Conservation (phyloP, 345 rosid genomes). For the Dovyalis caffra region DNA sequence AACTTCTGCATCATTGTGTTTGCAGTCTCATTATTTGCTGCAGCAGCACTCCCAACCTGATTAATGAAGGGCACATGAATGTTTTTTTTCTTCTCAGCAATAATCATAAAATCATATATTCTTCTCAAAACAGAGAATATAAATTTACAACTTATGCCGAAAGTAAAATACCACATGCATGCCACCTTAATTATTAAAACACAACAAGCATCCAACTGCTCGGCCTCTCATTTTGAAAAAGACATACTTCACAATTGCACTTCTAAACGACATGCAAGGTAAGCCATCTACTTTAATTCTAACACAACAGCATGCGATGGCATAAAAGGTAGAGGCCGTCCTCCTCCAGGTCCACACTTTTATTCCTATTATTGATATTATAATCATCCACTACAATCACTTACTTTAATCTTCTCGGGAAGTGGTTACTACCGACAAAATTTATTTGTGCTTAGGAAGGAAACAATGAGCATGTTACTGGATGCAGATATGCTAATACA, state of each 20-base stretch:
- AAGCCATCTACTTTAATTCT: background rate
- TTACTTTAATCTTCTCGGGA: background rate
- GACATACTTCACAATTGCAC: background rate
- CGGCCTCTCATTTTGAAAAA: background rate
- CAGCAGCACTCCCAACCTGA: slow-evolving; percentile 78
- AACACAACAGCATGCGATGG: background rate
- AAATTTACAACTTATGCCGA: background rate
- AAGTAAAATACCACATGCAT: background rate
- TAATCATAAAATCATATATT: background rate
- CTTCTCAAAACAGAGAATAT: background rate
- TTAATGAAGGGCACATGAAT: slow-evolving; percentile 9
- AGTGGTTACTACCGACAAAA: background rate
- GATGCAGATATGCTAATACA: too few species aligned
- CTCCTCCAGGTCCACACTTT: too few species aligned
- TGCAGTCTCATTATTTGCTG: slow-evolving; percentile 67
- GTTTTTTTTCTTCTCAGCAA: background rate
- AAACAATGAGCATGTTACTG: too few species aligned
- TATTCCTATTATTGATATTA: too few species aligned
- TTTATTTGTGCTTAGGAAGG: too few species aligned
- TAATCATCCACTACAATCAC: too few species aligned
- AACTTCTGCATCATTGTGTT: slow-evolving; percentile 93
- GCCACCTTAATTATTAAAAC: background rate
- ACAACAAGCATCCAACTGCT: background rate
- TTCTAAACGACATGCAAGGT: background rate
- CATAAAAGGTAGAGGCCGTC: background rate